Evolutionary conservation across 2,329 filamentous ascomycete species (phyloP), one percentile per base, ranked within the genome.

Genomic region (Rutstroemia sp.): DNA sequence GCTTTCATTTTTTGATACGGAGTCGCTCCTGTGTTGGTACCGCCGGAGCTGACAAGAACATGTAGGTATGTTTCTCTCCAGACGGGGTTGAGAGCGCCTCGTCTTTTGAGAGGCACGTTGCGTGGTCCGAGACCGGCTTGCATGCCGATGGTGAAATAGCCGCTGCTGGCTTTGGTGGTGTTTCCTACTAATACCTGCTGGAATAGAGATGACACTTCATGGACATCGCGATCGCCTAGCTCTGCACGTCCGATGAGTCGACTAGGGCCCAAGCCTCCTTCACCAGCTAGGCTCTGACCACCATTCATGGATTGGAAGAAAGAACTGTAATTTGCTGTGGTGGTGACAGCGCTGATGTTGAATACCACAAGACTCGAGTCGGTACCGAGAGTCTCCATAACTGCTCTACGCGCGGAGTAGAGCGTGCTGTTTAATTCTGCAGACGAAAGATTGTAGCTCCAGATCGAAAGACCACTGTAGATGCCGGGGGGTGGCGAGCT

Each of bases 91-190:
- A 71, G 19, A 14, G 44, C 12, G 8, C 44, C 44, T 7, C 0
- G 75, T 69, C 14, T 63, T 73, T 16, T 80, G 71, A 78, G 78
- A 83, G 0, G 77, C 76, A 0, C 44, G 38, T 49, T 14, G 12
- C 23, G 17, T 3, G 47, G 47, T 16, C 30, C 30, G 16, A 10
- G 17, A 16, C 44, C 44, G 21, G 21, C 44, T n/a, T 47, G 44
- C 19, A 47, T 19, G 6, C 44, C 44, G 5, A 47, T 25, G 2
- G 25, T 47, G 8, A 47, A 23, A 3, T 14, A 34, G 21, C 16
- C 10, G 16, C 10, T 27, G 5, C 8, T 10, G 27, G 3, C 12
- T 2, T 25, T 17, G 7, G 23, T 23, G 25, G 19, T 23, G 6
- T 34, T 17, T 7, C 40, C 42, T 53, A 50, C 62, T 48, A 23